These are phyloP conservation scores for Rhodotorula sp. DNA, from an alignment of 1,284 basidiomycete species.

Conservation along the genomic window DNA sequence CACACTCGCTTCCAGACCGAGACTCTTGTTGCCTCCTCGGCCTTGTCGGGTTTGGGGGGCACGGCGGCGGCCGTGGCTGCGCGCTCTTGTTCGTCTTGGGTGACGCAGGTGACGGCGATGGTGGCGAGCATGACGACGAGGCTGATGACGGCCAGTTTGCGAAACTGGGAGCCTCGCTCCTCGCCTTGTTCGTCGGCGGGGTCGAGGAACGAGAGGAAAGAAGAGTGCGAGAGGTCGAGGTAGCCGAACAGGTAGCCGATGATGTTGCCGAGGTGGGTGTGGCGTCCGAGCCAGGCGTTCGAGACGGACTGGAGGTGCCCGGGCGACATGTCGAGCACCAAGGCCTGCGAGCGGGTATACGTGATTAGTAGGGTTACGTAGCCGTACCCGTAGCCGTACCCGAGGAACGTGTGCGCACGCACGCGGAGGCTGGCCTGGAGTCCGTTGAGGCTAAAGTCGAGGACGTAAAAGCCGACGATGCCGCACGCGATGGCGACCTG, in stretches of 20 bases:
- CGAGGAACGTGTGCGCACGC: background rate
- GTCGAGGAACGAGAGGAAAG: slow-evolving; percentile 64
- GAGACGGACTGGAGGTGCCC: slow-evolving; percentile 81
- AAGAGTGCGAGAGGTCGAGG: slow-evolving; percentile 63
- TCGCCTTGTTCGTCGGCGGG: too few species aligned
- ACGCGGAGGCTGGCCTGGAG: slow-evolving; percentile 41
- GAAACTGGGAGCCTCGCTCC: slow-evolving; percentile 74
- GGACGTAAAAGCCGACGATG: slow-evolving; percentile 84
- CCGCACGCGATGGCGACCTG: slow-evolving; percentile 77
- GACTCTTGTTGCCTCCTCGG: background rate
- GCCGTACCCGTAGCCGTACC: too few species aligned
- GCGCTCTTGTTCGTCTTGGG: slow-evolving; percentile 76
- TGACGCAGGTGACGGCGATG: slow-evolving; percentile 81
- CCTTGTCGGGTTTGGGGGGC: background rate
- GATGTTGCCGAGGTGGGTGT: slow-evolving; percentile 93
- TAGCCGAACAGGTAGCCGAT: slow-evolving; percentile 77
- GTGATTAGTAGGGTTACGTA: background rate
- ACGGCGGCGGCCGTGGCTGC: too few species aligned
- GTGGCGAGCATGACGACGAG: slow-evolving; percentile 74
- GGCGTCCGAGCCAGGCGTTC: slow-evolving; percentile 97
- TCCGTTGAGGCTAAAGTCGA: slow-evolving; percentile 89
- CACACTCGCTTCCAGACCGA: background rate
- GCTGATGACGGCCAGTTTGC: slow-evolving; percentile 87
- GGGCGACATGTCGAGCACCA: slow-evolving; percentile 84
- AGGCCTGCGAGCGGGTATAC: slow-evolving; percentile 43